A percentile compares a stretch with the other conserved stretches of the same genome.
Conservation (phyloP, 2,329 filamentous ascomycete genomes). For the Pseudopithomyces maydicus region DNA sequence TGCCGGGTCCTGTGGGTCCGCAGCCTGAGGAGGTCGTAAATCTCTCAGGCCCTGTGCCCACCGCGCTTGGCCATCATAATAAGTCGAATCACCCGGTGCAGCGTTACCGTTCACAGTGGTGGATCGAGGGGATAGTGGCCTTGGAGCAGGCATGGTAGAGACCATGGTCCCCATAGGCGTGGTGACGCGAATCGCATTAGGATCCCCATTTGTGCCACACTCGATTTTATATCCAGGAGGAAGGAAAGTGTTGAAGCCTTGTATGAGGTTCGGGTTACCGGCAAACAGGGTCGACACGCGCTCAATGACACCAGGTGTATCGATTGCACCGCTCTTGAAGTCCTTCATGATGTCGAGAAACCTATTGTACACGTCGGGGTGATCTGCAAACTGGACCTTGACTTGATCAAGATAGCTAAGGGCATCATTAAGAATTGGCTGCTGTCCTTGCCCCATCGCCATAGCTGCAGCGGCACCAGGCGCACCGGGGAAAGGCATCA, state of each 20-base stretch:
- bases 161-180: constrained; percentile 98
- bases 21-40: constrained; percentile 20
- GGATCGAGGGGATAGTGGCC: constrained; percentile 54
- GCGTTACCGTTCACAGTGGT: constrained; percentile 58
- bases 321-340: constrained; percentile 98
- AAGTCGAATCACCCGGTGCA: constrained; percentile 48
- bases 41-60: constrained; percentile 46
- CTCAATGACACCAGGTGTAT: constrained; percentile 96
- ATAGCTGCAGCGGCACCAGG: constrained; percentile 53
- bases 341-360: constrained; percentile 99
- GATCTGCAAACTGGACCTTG: constrained; percentile 96
- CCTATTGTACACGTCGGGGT: constrained; percentile 95
- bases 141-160: constrained; percentile 72
- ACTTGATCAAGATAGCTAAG: constrained; percentile 97
- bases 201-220: constrained; percentile 90
- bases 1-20: constrained; percentile 43
- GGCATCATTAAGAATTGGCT: constrained; percentile 84
- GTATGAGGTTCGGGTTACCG: constrained; percentile 91
- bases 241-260: constrained; percentile 97
- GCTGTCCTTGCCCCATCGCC: constrained; percentile 75
- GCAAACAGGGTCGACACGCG: constrained; percentile 95
- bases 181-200: constrained; percentile 94
- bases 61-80: constrained; percentile 41
- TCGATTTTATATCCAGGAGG: constrained; percentile 96
- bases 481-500: constrained; percentile 54